Percentiles rank a stretch among this genome's conserved stretches.
These are phyloP conservation scores for Mycosarcoma maydis DNA, from an alignment of 1,284 basidiomycete genomes.

Conservation along the genomic window DNA sequence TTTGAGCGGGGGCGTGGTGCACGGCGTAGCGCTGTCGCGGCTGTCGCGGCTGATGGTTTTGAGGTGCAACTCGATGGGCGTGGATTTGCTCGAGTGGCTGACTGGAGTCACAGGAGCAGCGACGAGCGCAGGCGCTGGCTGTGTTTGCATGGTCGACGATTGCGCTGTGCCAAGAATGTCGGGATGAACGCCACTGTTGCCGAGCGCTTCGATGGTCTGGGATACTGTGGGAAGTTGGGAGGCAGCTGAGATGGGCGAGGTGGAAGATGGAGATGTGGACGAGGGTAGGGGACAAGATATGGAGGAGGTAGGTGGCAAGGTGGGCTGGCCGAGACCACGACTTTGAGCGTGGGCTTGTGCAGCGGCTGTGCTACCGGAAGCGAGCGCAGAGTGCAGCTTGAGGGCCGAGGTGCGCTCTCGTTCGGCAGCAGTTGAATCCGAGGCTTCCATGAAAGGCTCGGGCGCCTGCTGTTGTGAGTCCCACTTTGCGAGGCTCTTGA, in stretches of 20 bases:
- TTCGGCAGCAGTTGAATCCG: constrained; percentile 17
- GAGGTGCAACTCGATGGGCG: background rate
- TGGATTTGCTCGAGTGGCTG: background rate
- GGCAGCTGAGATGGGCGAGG: background rate
- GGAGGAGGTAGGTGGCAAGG: constrained; percentile 18
- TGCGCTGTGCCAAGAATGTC: constrained; percentile 17
- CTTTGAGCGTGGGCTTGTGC: constrained; percentile 38
- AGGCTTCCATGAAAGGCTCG: constrained; percentile 52
- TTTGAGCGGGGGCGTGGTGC: constrained; percentile 19
- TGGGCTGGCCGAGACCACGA: constrained; percentile 31
- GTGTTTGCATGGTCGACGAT: constrained; percentile 1
- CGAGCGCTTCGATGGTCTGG: constrained; percentile 34
- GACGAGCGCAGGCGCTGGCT: background rate
- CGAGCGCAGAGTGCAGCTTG: constrained; percentile 13
- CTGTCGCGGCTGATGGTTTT: constrained; percentile 5
- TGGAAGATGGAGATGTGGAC: background rate
- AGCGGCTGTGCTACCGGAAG: constrained; percentile 50
- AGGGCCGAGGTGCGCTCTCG: constrained; percentile 8
- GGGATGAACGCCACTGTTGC: constrained; percentile 35
- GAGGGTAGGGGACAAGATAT: background rate
- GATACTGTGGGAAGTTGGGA: constrained; percentile 20
- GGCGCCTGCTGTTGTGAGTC: constrained; percentile 27
- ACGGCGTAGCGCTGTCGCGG: constrained; percentile 14
- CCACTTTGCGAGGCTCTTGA: constrained; percentile 52
- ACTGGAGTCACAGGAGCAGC: background rate